phyloP scores from a whole-genome alignment of 306 rosid genomes.

The Lablab purpureus region DNA sequence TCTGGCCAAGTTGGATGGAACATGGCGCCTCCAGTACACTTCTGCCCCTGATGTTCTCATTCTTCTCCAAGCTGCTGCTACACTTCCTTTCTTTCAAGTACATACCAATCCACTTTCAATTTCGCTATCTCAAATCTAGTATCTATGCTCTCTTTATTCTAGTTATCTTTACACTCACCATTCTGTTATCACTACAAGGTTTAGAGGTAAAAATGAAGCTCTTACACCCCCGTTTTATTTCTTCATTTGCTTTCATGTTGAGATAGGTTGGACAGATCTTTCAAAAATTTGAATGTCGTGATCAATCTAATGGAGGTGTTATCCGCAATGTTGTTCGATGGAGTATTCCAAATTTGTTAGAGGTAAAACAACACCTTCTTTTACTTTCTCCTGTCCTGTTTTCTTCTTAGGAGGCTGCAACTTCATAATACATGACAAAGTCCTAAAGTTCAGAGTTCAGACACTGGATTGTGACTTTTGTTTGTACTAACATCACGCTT shows the following conservation, averaged over 20 bases:
- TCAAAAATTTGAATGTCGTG: slow-evolving; percentile 87
- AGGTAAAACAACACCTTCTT: slow-evolving; percentile 60
- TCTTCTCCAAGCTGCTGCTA: slow-evolving; percentile 86
- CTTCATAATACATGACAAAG: background rate
- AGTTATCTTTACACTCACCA: background rate
- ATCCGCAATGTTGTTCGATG: slow-evolving; percentile 83
- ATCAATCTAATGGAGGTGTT: slow-evolving; percentile 65
- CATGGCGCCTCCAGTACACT: slow-evolving; percentile 94
- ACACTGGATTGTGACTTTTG: slow-evolving; percentile 14
- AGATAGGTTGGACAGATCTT: slow-evolving; percentile 88
- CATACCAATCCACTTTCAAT: background rate
- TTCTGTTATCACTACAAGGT: background rate
- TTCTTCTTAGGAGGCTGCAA: slow-evolving; percentile 7
- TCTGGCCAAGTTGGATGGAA: slow-evolving; percentile 72
- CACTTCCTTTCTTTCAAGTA: slow-evolving; percentile 91
- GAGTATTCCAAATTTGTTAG: slow-evolving; percentile 86
- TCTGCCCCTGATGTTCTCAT: slow-evolving; percentile 92
- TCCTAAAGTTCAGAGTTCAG: slow-evolving; percentile 14
- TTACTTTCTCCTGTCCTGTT: slow-evolving; percentile 19
- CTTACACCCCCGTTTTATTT: background rate
- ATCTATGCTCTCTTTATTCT: background rate
- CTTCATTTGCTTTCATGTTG: slow-evolving; percentile 34
- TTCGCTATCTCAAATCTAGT: background rate
- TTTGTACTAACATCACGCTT: slow-evolving; percentile 5
- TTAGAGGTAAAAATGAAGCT: background rate